Percentiles rank a stretch among this genome's conserved stretches.
Conservation (phyloP, 1,284 basidiomycete genomes). For the Chalciporus piperatoides region DNA sequence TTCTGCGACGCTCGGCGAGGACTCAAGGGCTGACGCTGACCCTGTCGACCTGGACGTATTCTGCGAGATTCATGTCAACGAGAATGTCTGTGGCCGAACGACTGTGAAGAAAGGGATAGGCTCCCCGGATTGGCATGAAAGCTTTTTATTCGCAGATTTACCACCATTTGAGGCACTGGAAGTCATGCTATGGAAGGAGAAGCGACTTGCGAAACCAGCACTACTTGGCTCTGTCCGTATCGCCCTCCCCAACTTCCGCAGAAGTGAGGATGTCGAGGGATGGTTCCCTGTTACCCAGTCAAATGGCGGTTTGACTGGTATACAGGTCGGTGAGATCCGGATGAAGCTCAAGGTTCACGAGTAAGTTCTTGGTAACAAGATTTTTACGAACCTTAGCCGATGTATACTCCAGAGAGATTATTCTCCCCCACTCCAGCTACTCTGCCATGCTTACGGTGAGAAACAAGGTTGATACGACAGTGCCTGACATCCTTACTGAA, state of each 20-base stretch:
- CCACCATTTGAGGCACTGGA: constrained; percentile 68
- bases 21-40: constrained; percentile 43
- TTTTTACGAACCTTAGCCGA: constrained; percentile 16
- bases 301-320: constrained; percentile 44
- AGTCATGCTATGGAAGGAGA: constrained; percentile 63
- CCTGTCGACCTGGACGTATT: constrained; percentile 62
- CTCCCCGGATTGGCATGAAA: constrained; percentile 74
- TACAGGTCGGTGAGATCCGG: constrained; percentile 70
- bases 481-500: constrained; percentile 7
- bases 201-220: constrained; percentile 52
- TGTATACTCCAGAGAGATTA: constrained; percentile 55
- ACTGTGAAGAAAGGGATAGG: constrained; percentile 64
- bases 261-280: constrained; percentile 70
- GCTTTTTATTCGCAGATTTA: constrained; percentile 66
- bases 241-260: constrained; percentile 62
- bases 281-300: constrained; percentile 75
- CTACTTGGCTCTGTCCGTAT: constrained; percentile 63
- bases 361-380: constrained; percentile 42
- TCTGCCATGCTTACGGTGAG: constrained; percentile 50
- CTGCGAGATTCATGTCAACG: constrained; percentile 67
- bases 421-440: constrained; percentile 63
- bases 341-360: constrained; percentile 72
- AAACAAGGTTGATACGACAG: constrained; percentile 2
- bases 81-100: constrained; percentile 63
- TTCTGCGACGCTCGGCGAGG: constrained; percentile 30